A percentile compares a stretch with the other conserved stretches of the same genome.
Conservation (phyloP, 106 monocot species). For the Alisma plantagoaquatica region DNA sequence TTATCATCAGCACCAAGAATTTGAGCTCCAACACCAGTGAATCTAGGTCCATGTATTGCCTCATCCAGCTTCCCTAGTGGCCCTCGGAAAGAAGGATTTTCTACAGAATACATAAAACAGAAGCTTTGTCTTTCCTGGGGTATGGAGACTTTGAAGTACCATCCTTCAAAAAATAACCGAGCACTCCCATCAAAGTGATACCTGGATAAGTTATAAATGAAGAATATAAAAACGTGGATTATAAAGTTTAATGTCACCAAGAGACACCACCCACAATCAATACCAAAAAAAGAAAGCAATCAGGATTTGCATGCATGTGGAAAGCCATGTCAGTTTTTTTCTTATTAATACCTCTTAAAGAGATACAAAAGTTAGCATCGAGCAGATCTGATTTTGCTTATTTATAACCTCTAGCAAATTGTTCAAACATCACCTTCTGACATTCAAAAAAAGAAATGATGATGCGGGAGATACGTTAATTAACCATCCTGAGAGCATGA, state of each 20-base stretch:
- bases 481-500: too few species aligned
- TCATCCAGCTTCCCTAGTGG: slow-evolving; percentile 52
- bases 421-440: too few species aligned
- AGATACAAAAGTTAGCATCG: too few species aligned
- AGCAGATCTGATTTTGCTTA: too few species aligned
- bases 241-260: too few species aligned
- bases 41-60: slow-evolving; percentile 40
- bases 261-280: too few species aligned
- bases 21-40: slow-evolving; percentile 87
- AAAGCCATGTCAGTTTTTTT: neutral
- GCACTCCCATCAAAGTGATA: slow-evolving; percentile 87
- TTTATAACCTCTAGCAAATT: too few species aligned
- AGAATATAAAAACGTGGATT: neutral
- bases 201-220: slow-evolving; percentile 18
- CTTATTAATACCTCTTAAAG: too few species aligned
- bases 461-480: too few species aligned
- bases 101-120: slow-evolving; percentile 96
- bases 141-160: slow-evolving; percentile 96
- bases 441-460: too few species aligned
- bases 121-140: slow-evolving; percentile 73
- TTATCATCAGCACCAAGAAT: slow-evolving; percentile 97
- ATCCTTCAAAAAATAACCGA: slow-evolving; percentile 78
- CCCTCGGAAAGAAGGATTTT: slow-evolving; percentile 75
- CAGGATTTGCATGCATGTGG: too few species aligned
- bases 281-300: too few species aligned